Base-by-base conservation (phyloP, 148 eudicot genomes). In the Rhododendron mucronatum region DNA sequence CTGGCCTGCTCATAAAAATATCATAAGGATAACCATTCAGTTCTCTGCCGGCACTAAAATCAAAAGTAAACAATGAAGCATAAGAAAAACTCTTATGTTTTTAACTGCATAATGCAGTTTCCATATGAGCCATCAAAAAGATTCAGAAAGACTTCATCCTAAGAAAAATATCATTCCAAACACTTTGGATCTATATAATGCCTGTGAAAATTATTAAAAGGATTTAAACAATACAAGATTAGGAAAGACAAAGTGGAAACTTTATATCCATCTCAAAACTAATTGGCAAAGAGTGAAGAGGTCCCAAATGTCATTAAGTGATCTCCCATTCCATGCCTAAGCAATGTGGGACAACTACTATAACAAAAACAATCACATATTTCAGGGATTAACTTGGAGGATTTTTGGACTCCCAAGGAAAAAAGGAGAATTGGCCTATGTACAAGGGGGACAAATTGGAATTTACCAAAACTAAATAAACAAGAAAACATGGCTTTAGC, bases 1-100 rank as follows among this genome's bases (percentile, higher is more conserved):
- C 94, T 92, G 45, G 94, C 94, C 94, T 95, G 96, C 83, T 69
- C 82, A 76, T 23, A 63, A 63, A 53, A 63, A 63, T 6, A 63
- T 0, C 7, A 57, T 2, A 41, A 37, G 41, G 35, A 2, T 44
- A 55, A 28, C 39, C n/a, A 82, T 48, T 57, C 78, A 45, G 16
- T 63, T 28, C 77, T 44, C 63, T 82, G 33, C 48, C 48, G 3
- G 13, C 73, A 41, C 15, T 63, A 63, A n/a, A 74, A 63, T n/a
- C 63, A 16, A 57, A 18, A 16, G 30, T n/a, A 26, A 65, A 41
- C 23, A 18, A 59, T 59, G n/a, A 59, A 79, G 9, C n/a, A 1
- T 1, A 26, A 39, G 14, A 3, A 39, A 2, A 63, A 63, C 12
- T 2, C 69, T 23, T 23, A 20, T 63, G 69, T 41, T 41, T 1